Base-by-base conservation (phyloP, 1,284 basidiomycete species). In the Cutaneotrichosporon sp. region DNA sequence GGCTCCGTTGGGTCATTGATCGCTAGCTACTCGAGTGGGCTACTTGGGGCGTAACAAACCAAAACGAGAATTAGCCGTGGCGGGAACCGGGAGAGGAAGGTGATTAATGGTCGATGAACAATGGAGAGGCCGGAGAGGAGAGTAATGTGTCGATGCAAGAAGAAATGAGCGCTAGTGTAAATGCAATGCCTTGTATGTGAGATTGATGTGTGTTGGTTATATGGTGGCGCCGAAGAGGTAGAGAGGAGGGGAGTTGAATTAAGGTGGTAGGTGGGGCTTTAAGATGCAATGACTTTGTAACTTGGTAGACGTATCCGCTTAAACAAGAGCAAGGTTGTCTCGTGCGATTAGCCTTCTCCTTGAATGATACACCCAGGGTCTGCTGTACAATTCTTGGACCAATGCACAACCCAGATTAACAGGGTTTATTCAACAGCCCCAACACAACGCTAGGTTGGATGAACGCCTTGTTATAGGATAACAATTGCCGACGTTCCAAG, bases 281-380 rank as follows among this genome's bases (percentile, higher is more conserved):
- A 26, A 3, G 26, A 26, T 26, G 1, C 2, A 26, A 26, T 26
- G 26, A 26, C 26, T 26, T 26, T 26, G 26, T 26, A 26, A 26
- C 26, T 26, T 26, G 26, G 26, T 26, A 26, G 26, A 26, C 26
- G 26, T 26, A 26, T 26, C 26, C 26, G 26, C 26, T 26, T 26
- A 26, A 26, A 26, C 26, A 26, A 26, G 26, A 26, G 26, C 26
- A 26, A 26, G 26, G 26, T 26, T 26, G 26, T 26, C 26, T 26
- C 26, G 26, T 26, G 26, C 26, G 26, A 26, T 26, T 26, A 26
- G 26, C 26, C 26, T 26, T 26, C 26, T 26, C 26, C 26, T 7
- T 46, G 18, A 46, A 46, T 46, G 42, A 46, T 46, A n/a, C 42
- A n/a, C 42, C 16, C 42, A 46, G 42, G 42, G 42, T 46, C 42